Conservation (phyloP, 805 yeast species). For the Nakazawaea ishiwadae region DNA sequence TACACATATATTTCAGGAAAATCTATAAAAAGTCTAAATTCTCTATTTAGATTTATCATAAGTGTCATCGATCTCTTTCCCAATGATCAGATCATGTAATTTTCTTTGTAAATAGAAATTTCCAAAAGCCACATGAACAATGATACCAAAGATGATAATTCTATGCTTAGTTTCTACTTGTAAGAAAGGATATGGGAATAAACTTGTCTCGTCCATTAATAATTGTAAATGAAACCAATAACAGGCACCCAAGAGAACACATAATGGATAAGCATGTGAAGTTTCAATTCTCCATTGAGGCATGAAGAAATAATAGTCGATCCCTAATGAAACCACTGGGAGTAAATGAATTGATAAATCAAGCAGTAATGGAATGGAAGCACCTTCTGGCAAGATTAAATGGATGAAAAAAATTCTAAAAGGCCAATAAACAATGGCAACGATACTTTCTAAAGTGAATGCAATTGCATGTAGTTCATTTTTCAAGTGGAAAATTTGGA, state of each 20-base stretch:
- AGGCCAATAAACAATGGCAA: slow-evolving; percentile 67
- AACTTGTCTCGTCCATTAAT: slow-evolving; percentile 39
- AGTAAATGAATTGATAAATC: slow-evolving; percentile 58
- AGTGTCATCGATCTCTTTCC: slow-evolving; percentile 11
- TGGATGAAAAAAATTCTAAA: slow-evolving; percentile 47
- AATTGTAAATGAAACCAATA: slow-evolving; percentile 52
- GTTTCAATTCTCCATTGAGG: slow-evolving; percentile 34
- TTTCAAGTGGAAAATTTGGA: slow-evolving; percentile 27
- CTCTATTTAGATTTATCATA: slow-evolving; percentile 7
- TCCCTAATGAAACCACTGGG: slow-evolving; percentile 47
- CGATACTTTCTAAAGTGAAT: slow-evolving; percentile 54
- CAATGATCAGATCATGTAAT: slow-evolving; percentile 15
- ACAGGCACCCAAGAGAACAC: slow-evolving; percentile 33
- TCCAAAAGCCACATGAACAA: slow-evolving; percentile 33
- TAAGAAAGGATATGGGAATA: slow-evolving; percentile 66
- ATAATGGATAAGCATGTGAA: slow-evolving; percentile 33
- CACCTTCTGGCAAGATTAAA: slow-evolving; percentile 37
- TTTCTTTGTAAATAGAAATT: slow-evolving; percentile 17
- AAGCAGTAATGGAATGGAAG: slow-evolving; percentile 39
- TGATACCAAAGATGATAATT: slow-evolving; percentile 41
- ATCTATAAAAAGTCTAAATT: too few species aligned
- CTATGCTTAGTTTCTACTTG: slow-evolving; percentile 44
- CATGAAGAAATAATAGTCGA: slow-evolving; percentile 54
- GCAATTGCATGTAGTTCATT: slow-evolving; percentile 48
- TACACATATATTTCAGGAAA: too few species aligned